Percentiles rank a stretch among this genome's conserved stretches.
Evolutionary conservation across 345 rosid species (phyloP).

Genomic region (Cardiospermum halicacabum): DNA sequence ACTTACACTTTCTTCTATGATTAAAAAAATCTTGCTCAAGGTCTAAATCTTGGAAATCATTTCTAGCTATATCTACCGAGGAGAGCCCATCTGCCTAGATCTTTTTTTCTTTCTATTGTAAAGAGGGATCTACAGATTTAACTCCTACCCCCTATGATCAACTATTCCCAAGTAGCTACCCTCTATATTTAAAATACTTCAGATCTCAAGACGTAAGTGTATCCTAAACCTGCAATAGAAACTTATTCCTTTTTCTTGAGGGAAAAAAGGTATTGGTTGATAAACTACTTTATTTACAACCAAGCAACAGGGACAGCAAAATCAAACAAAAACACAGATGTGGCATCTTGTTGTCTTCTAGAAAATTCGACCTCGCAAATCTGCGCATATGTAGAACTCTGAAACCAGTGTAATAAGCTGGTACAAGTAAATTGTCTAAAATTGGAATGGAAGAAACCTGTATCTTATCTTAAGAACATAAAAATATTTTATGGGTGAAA

Average conservation of each 20-base stretch:
- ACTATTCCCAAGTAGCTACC: too few species aligned
- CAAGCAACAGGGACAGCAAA: conserved; percentile 2
- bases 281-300: not conserved
- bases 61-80: too few species aligned
- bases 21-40: too few species aligned
- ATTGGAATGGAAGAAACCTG: not conserved
- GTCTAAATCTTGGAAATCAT: too few species aligned
- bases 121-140: too few species aligned
- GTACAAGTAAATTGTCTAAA: not conserved
- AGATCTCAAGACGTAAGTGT: not conserved
- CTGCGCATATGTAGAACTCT: not conserved
- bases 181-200: too few species aligned
- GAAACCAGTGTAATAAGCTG: not conserved
- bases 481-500: not conserved
- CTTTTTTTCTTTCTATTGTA: too few species aligned
- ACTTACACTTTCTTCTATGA: too few species aligned
- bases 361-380: not conserved
- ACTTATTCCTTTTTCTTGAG: not conserved
- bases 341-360: not conserved
- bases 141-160: too few species aligned
- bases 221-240: not conserved
- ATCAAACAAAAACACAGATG: not conserved
- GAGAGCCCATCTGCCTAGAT: too few species aligned
- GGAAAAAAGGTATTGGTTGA: not conserved
- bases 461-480: not conserved